Conservation (phyloP, 1,284 basidiomycete genomes). For the Sporisorium graminicola region DNA sequence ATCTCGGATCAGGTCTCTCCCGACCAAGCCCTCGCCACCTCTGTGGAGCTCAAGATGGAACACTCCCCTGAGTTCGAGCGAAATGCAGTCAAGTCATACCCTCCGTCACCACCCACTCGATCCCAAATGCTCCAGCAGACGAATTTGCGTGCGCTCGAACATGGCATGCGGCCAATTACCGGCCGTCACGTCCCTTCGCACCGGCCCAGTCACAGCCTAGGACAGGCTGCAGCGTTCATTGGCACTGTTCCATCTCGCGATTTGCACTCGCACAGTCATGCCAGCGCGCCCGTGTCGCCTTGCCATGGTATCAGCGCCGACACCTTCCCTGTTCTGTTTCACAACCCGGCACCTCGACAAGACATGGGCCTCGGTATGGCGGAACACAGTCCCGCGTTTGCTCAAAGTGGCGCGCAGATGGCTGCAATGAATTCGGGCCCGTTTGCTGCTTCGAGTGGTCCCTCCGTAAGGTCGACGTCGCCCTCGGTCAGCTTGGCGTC, state of each 20-base stretch:
- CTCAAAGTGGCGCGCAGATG: conserved; percentile 8
- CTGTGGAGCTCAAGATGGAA: conserved; percentile 14
- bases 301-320: conserved; percentile 20
- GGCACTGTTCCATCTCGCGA: conserved; percentile 15
- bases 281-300: conserved; percentile 45
- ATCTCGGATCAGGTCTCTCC: background rate
- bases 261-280: conserved; percentile 20
- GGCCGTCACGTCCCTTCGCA: conserved; percentile 30
- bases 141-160: conserved; percentile 1
- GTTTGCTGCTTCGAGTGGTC: conserved; percentile 20
- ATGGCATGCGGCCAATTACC: conserved; percentile 1
- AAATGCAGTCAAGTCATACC: conserved; percentile 33
- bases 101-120: conserved; percentile 24
- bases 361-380: conserved; percentile 7
- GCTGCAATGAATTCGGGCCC: conserved; percentile 2
- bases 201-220: conserved; percentile 46
- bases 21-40: background rate
- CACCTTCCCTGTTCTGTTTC: conserved; percentile 16
- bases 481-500: conserved; percentile 47
- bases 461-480: conserved; percentile 35
- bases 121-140: conserved; percentile 18
- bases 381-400: conserved; percentile 21
- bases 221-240: conserved; percentile 44
- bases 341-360: conserved; percentile 18
- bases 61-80: conserved; percentile 11